A percentile compares a stretch with the other conserved stretches of the same genome.
phyloP scores from a whole-genome alignment of 1,284 basidiomycete genomes.

The Moesziomyces antarcticus region DNA sequence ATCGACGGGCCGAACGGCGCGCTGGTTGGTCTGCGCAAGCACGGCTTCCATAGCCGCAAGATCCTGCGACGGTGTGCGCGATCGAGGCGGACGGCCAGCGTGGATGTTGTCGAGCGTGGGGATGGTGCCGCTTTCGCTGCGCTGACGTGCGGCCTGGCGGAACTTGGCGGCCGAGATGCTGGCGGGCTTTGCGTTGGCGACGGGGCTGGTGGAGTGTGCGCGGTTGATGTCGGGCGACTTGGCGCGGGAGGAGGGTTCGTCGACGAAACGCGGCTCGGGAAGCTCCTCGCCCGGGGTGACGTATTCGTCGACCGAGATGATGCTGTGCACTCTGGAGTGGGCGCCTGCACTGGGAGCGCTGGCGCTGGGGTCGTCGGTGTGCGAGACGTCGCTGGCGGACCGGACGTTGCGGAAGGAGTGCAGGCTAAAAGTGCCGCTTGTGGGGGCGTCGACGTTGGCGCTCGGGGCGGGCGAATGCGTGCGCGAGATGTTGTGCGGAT shows the following conservation, averaged over 20 bases:
- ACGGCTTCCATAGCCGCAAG: slow-evolving; percentile 46
- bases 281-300: slow-evolving; percentile 45
- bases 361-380: slow-evolving; percentile 13
- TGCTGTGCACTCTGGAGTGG: slow-evolving; percentile 39
- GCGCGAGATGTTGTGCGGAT: slow-evolving; percentile 23
- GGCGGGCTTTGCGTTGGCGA: slow-evolving; percentile 20
- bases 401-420: slow-evolving; percentile 52
- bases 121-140: slow-evolving; percentile 36
- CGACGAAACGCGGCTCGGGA: slow-evolving; percentile 22
- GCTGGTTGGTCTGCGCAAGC: slow-evolving; percentile 20
- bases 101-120: slow-evolving; percentile 29
- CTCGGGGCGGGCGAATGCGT: slow-evolving; percentile 28
- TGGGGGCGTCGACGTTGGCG: slow-evolving; percentile 10
- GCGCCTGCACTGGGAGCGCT: slow-evolving; percentile 4
- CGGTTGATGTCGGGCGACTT: slow-evolving; percentile 6
- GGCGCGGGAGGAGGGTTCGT: slow-evolving; percentile 4
- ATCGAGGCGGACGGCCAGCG: slow-evolving; percentile 25
- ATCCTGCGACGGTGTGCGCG: slow-evolving; percentile 45
- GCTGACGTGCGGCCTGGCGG: slow-evolving; percentile 38
- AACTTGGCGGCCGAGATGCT: slow-evolving; percentile 52
- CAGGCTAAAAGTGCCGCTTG: slow-evolving; percentile 36
- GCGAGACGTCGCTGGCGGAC: slow-evolving; percentile 36
- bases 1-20: slow-evolving; percentile 2
- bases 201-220: slow-evolving; percentile 30
- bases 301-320: slow-evolving; percentile 47